These are phyloP conservation scores for Platanus orientalis DNA, from an alignment of 164 flowering plant genomes.

Conservation along the genomic window DNA sequence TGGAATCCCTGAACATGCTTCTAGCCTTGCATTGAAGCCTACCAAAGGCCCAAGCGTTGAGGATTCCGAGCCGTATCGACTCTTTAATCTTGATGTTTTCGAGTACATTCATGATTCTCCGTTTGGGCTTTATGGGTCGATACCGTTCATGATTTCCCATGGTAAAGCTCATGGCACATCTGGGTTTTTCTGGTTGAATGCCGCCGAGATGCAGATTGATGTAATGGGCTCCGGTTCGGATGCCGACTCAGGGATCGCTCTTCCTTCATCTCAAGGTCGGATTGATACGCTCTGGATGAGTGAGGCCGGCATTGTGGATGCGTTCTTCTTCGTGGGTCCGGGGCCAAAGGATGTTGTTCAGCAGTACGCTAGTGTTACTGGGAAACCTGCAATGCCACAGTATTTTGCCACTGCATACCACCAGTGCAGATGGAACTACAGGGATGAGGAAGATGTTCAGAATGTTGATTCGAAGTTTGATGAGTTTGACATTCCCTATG, in stretches of 20 bases:
- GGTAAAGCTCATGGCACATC: constrained; percentile 65
- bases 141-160: constrained; percentile 89
- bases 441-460: constrained; percentile 94
- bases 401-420: constrained; percentile 81
- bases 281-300: constrained; percentile 97
- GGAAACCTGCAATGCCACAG: constrained; percentile 81
- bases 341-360: constrained; percentile 82
- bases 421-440: constrained; percentile 96
- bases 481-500: constrained; percentile 93
- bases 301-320: constrained; percentile 92
- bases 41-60: constrained; percentile 87
- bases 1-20: constrained; percentile 94
- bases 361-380: constrained; percentile 81
- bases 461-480: constrained; percentile 87
- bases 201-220: constrained; percentile 99
- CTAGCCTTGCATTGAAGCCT: constrained; percentile 71
- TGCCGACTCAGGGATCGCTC: constrained; percentile 43
- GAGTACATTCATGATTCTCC: constrained; percentile 88
- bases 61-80: constrained; percentile 82
- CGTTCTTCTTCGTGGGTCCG: constrained; percentile 92
- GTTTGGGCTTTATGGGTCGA: constrained; percentile 88
- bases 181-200: constrained; percentile 97
- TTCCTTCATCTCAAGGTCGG: constrained; percentile 50
- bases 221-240: constrained; percentile 81
- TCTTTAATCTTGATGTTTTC: constrained; percentile 93